Base-by-base conservation (phyloP, 805 yeast species). In the Lachancea waltii region DNA sequence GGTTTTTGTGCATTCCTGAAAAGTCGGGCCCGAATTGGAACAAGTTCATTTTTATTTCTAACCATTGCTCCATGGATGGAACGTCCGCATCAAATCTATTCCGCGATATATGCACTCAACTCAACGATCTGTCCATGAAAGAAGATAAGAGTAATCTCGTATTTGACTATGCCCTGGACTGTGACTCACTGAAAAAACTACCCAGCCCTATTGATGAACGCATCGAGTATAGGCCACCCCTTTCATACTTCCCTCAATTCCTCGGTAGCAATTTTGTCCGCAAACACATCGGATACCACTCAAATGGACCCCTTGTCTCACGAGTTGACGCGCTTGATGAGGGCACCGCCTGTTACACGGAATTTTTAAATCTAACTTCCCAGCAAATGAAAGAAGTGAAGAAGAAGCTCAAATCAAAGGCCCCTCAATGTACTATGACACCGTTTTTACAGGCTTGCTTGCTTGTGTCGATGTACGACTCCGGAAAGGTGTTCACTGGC, bases 11-110 rank as follows among this genome's bases (percentile, higher is more conserved):
- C 25, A 30, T 55, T 25, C 49, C 51, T 1, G 43, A 29, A 14
- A 35, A 33, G 3, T 11, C 18, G 1, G 33, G 29, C 18, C 7
- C 19, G 4, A 18, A 34, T 9, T 36, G 26, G 32, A 35, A 33
- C 3, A 30, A 46, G 7, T 29, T 53, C 3, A 40, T 48, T 14
- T 50, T 37, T 35, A 32, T 56, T n/a, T 47, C 53, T 28, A 53
- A 56, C 27, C 61, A 56, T 41, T 47, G 50, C 32, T 36, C 43
- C 22, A 41, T 50, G n/a, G 61, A 56, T 41, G 61, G 51, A 6
- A 41, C 36, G 8, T 46, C 48, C 28, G 50, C 48, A 16, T 35
- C 46, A 2, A 50, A 51, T 30, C 32, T 56, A 13, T 46, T 53
- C 21, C 36, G 50, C 30, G 58, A 53, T 31, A 28, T 56, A 7